These are phyloP conservation scores for Closterium sp. DNA, from an alignment of 139 green algal genomes.

Conservation along the genomic window DNA sequence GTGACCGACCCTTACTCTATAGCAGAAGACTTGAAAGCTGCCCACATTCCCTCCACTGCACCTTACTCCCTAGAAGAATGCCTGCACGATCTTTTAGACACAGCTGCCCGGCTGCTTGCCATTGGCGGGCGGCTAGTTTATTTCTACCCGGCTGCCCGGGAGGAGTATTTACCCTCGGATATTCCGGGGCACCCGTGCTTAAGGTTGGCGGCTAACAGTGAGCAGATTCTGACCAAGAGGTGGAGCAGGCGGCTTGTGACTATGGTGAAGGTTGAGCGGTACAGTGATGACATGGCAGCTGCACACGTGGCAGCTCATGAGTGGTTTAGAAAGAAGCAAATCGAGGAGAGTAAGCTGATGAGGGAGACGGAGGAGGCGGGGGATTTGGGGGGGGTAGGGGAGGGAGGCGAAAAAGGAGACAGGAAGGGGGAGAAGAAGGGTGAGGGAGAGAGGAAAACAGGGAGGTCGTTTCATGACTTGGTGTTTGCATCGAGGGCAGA, in stretches of 20 bases:
- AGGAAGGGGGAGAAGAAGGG: neutral
- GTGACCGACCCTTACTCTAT: constrained; percentile 22
- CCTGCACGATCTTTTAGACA: constrained; percentile 83
- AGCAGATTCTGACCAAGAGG: constrained; percentile 75
- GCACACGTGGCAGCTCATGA: constrained; percentile 20
- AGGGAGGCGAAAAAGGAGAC: neutral
- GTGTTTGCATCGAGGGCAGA: neutral
- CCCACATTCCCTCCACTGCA: constrained; percentile 74
- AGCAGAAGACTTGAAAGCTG: constrained; percentile 51
- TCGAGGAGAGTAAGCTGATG: neutral
- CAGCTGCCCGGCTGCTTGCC: constrained; percentile 69
- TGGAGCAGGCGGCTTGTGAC: constrained; percentile 87
- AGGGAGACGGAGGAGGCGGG: neutral
- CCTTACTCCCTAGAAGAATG: constrained; percentile 86
- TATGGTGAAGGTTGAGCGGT: constrained; percentile 71
- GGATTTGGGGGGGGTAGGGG: neutral
- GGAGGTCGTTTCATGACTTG: neutral
- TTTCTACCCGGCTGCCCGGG: constrained; percentile 46
- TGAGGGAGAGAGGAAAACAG: neutral
- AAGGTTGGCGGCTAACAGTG: constrained; percentile 64
- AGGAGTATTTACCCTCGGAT: constrained; percentile 64
- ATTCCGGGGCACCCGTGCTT: constrained; percentile 73
- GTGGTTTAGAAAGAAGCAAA: neutral
- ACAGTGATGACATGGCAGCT: constrained; percentile 32
- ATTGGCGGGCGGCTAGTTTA: constrained; percentile 53